Evolutionary conservation across 768 basidiomycete species (phyloP), one percentile per base, ranked within the genome.

Genomic region (Grammothele lineata): DNA sequence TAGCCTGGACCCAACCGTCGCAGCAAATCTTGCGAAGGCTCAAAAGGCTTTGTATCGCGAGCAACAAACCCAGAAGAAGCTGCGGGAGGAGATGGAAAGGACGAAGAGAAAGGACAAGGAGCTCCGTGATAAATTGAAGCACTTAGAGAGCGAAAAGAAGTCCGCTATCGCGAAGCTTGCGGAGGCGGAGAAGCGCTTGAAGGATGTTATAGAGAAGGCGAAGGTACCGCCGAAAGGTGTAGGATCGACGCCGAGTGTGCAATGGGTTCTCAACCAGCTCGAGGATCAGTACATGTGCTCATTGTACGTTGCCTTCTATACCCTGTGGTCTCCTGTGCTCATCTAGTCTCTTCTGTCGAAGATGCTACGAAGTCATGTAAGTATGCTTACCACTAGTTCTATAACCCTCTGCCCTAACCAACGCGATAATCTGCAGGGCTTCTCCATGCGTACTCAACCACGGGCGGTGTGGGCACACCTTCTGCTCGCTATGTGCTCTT

Each of bases 211-310:
- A 12, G 40, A 30, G 27, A n/a, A 9, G 27, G n/a, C 12, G 26
- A 19, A 41, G 19, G 21, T 23, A 19, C 37, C 4, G 45, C 43
- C 5, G 25, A 23, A 19, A 37, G 19, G 43, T 15, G 24, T 22
- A 30, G 25, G 35, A 45, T 15, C 7, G 10, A 19, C 11, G 12
- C 17, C 10, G 18, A 33, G 42, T 10, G 17, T 43, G 14, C 18
- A 27, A 45, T 63, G 68, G 26, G 67, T 66, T n/a, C 62, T 84
- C 41, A 67, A 64, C 14, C 71, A 81, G 49, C 67, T 84, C 0
- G 80, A 83, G 53, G 81, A 81, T 32, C 72, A 77, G 61, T 84
- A 82, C 51, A 75, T 73, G n/a, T 87, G 81, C 61, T 66, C 81
- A 8, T 57, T 82, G 83, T 85, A 59, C 57, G 81, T 64, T 25